Base-by-base conservation (phyloP, 495 filamentous ascomycete genomes). In the Pyrenopolyporus hunteri region DNA sequence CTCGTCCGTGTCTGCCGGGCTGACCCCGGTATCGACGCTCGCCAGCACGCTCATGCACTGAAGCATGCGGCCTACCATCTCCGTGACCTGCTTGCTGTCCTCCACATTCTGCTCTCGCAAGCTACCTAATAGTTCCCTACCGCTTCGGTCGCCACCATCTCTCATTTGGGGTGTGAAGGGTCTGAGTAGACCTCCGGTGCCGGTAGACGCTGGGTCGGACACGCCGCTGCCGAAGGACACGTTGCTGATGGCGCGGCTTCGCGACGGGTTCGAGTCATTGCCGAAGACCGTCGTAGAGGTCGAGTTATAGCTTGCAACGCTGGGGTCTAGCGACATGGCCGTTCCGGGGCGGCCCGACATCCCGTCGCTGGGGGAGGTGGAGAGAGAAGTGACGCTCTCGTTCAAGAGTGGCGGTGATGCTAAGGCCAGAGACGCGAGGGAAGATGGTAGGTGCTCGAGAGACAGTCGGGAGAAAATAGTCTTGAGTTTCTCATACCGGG, bases 1-100 rank as follows among this genome's bases (percentile, higher is more conserved):
- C n/a, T 87, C 84, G 62, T 95, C 90, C 4, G 81, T 47, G 1
- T 42, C 56, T 10, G 46, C 40, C 13, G 44, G 35, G 26, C 68
- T 70, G 51, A 49, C 36, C 22, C 68, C 59, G 1, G 56, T 59
- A 14, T 79, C 80, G 9, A 95, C 83, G 61, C 87, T 87, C 7
- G 90, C 88, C 1, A 98, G 78, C 7, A 98, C 93, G 65, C 87
- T 90, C 72, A 98, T 87, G 70, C 95, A 98, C 75, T 98, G 94
- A 58, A 98, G 82, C 92, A 98, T 95, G 52, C 95, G 82, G 1
- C 91, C 94, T 6, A 96, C 93, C 49, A 91, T 96, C 57, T 97
- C 92, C 10, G 94, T 97, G 20, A 96, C 83, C 56, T 93, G 87
- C 19, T 92, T 90, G n/a, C 85, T 86, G 65, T 92, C 90, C 59